Conservation (phyloP, 2,329 filamentous ascomycete species). For the Cladophialophora bantiana region DNA sequence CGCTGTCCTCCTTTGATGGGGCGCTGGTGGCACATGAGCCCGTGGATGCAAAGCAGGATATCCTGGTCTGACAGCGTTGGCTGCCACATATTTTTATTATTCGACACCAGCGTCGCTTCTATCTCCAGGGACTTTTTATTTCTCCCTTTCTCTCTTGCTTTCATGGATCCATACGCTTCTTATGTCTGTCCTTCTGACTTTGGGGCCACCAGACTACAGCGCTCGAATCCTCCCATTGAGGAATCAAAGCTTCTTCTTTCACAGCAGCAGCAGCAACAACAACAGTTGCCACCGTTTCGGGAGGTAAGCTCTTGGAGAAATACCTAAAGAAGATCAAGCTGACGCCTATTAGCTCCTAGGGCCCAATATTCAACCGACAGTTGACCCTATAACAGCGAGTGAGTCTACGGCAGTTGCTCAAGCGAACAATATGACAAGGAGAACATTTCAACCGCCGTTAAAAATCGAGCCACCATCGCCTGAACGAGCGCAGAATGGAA, state of each 20-base stretch:
- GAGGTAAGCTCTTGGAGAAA: slow-evolving; percentile 20
- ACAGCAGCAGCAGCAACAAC: slow-evolving; percentile 28
- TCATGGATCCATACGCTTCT: slow-evolving; percentile 34
- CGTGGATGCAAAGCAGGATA: slow-evolving; percentile 31
- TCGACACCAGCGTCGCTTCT: slow-evolving; percentile 11
- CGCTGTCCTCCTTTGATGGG: slow-evolving; percentile 27
- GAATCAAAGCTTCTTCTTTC: slow-evolving; percentile 15
- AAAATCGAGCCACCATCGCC: slow-evolving; percentile 32
- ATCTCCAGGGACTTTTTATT: slow-evolving; percentile 5
- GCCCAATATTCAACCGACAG: slow-evolving; percentile 3
- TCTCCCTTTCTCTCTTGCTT: slow-evolving; percentile 14
- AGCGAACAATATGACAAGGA: slow-evolving; percentile 24
- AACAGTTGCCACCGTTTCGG: slow-evolving; percentile 32
- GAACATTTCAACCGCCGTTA: slow-evolving; percentile 26
- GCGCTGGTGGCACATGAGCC: slow-evolving; percentile 32
- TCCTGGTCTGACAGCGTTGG: slow-evolving; percentile 32
- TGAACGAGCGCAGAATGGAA: slow-evolving; percentile 27
- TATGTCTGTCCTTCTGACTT: slow-evolving; percentile 32
- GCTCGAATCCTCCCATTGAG: slow-evolving; percentile 14
- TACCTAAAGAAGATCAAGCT: background rate
- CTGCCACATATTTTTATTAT: slow-evolving; percentile 24
- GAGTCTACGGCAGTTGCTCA: slow-evolving; percentile 8
- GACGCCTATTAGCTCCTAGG: slow-evolving; percentile 14
- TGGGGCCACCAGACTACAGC: slow-evolving; percentile 21
- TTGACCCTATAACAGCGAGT: slow-evolving; percentile 6